Conservation (phyloP, 805 yeast genomes). For the Brettanomyces custersianus region DNA sequence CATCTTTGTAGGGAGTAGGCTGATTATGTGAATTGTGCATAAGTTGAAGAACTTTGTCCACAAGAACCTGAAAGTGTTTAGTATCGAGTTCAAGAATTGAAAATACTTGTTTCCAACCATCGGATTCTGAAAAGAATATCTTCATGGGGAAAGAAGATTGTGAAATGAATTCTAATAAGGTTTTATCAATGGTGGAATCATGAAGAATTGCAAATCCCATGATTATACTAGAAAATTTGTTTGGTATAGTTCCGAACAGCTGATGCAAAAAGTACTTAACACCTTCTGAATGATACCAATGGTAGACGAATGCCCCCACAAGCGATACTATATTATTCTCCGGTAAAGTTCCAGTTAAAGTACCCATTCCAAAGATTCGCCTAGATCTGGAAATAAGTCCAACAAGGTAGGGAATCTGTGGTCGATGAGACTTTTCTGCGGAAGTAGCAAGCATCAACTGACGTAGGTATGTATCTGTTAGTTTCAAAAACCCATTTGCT, state of each 20-base stretch:
- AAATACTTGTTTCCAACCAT: slow-evolving; percentile 2
- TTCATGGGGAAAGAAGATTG: neutral
- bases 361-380: slow-evolving; percentile 1
- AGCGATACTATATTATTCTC: neutral
- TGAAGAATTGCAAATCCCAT: slow-evolving; percentile 1
- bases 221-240: neutral
- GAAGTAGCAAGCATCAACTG: neutral
- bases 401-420: neutral
- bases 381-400: neutral
- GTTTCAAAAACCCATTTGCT: slow-evolving; percentile 1
- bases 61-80: neutral
- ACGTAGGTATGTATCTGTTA: neutral
- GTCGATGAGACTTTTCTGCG: neutral
- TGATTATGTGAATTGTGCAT: no score
- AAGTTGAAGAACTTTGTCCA: no score
- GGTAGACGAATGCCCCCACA: slow-evolving; percentile 2
- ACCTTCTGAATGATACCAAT: slow-evolving; percentile 2
- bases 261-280: neutral
- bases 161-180: neutral
- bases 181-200: neutral
- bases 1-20: no score
- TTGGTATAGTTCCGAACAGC: neutral
- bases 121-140: slow-evolving; percentile 1
- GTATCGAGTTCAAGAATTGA: neutral
- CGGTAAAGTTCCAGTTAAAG: neutral